phyloP scores from a whole-genome alignment of 495 filamentous ascomycete genomes.

The Aspergillus kassunensis region DNA sequence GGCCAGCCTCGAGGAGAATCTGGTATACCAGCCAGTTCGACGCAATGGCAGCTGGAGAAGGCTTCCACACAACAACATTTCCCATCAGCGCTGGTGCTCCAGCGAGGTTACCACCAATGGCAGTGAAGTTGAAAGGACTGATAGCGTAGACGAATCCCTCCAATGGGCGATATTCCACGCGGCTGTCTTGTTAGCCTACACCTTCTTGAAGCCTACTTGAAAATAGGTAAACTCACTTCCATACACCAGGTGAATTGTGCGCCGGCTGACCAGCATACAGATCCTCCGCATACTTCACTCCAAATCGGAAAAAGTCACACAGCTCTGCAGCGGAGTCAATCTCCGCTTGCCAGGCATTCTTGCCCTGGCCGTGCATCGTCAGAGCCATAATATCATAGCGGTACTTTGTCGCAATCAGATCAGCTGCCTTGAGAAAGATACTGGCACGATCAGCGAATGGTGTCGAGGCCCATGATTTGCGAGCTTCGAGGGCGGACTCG shows the following conservation, averaged over 20 bases:
- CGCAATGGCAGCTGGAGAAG: constrained; percentile 70
- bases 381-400: constrained; percentile 89
- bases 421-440: constrained; percentile 89
- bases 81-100: constrained; percentile 74
- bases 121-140: constrained; percentile 86
- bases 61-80: constrained; percentile 88
- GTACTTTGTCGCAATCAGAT: constrained; percentile 84
- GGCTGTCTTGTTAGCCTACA: constrained; percentile 32
- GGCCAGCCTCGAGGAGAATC: constrained; percentile 76
- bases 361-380: constrained; percentile 91
- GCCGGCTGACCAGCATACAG: constrained; percentile 78
- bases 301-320: constrained; percentile 83
- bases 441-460: constrained; percentile 89
- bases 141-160: constrained; percentile 87
- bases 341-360: constrained; percentile 96
- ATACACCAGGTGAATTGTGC: constrained; percentile 71
- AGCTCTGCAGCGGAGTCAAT: constrained; percentile 93
- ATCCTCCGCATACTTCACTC: constrained; percentile 83
- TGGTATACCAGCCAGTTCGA: constrained; percentile 77
- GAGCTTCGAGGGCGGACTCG: constrained; percentile 73
- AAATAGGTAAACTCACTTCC: constrained; percentile 54
- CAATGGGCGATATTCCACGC: constrained; percentile 74
- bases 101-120: constrained; percentile 77
- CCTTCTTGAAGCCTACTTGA: not conserved
- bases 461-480: constrained; percentile 72